Evolutionary conservation across 768 basidiomycete species (phyloP), one percentile per base, ranked within the genome.

Genomic region (Russula virescens): DNA sequence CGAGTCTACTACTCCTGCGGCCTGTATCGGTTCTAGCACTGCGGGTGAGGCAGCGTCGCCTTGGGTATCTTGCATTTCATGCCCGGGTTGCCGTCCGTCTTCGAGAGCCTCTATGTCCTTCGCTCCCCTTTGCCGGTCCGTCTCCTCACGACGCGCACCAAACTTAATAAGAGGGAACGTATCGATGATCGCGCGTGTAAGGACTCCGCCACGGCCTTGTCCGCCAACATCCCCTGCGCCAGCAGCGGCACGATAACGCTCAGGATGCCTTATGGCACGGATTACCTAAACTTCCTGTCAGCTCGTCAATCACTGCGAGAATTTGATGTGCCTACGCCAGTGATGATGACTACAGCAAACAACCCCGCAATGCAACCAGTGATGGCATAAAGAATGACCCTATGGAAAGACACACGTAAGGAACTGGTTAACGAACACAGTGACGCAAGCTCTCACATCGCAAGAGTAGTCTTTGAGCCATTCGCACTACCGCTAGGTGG

Each of bases 121-220:
- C 25, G 31, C 58, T 21, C 60, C 55, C 21, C 31, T 50, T 35
- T 38, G 63, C 26, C 13, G 43, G 23, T 28, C 62, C 4, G 35
- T 26, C 18, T 62, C 60, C 42, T 59, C 42, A 26, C 64, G 38
- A 21, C 56, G 54, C 28, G 67, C 61, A 7, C 85, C 84, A 68
- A 94, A 98, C 72, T 94, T 93, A 75, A 96, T 87, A 65, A 97
- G 76, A 5, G 95, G 94, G 76, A 98, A 98, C 3, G 94, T 97
- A 68, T 98, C 95, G 58, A 98, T 78, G 61, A 98, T 94, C 21
- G 96, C 96, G 21, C 91, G 85, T 1, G 91, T 89, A 55, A 98
- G 79, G 11, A 66, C 58, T 21, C 45, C 55, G 11, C 61, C 61
- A 42, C 61, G 66, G 16, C 66, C 64, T 13, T 48, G 25, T 42